Base-by-base conservation (phyloP, 257 asterid genomes). In the Agastache rugosa region DNA sequence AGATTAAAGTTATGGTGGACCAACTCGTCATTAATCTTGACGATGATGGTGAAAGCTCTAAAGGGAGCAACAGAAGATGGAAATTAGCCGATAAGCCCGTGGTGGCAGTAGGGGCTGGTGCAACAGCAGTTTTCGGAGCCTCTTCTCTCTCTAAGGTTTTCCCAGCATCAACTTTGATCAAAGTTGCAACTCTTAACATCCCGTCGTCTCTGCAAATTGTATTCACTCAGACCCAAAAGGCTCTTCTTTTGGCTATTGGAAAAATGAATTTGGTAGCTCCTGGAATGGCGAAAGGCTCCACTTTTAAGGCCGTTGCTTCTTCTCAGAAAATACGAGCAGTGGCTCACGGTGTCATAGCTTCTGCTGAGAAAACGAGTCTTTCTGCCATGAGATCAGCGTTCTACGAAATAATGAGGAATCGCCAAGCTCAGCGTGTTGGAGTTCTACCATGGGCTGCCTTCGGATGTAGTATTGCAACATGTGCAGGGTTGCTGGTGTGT, bases 21-120 rank as follows among this genome's bases (percentile, higher is more conserved):
- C 85, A 85, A 67, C 85, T 94, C 42, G 68, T 87, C 55, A 84
- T 87, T 62, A 47, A 73, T 63, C 69, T 80, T 29, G 90, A 76
- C 39, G 74, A 82, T 23, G 80, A 81, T 23, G 81, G 54, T 63
- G 88, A 90, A 10, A 25, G 72, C 17, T 68, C 76, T 20, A 67
- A 45, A 27, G 78, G 39, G 17, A 3, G 60, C 60, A 84, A 79
- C 63, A 88, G 80, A 71, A 88, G 80, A 71, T 82, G 86, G 69
- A 78, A 86, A 34, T 73, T 90, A 69, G 74, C 91, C 8, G 92
- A 82, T 62, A 94, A 90, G 71, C 97, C 97, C 1, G 78, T 90
- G 80, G 92, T 94, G 17, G 97, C 98, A 3, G 91, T 91, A 54
- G 97, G 97, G 58, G 97, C 99, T 0, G 97, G 99, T 60, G 99